Percentiles rank a stretch among this genome's conserved stretches.
Evolutionary conservation across 1,139 yeast genomes (phyloP).

Genomic region (Suhomyces wounanorum): DNA sequence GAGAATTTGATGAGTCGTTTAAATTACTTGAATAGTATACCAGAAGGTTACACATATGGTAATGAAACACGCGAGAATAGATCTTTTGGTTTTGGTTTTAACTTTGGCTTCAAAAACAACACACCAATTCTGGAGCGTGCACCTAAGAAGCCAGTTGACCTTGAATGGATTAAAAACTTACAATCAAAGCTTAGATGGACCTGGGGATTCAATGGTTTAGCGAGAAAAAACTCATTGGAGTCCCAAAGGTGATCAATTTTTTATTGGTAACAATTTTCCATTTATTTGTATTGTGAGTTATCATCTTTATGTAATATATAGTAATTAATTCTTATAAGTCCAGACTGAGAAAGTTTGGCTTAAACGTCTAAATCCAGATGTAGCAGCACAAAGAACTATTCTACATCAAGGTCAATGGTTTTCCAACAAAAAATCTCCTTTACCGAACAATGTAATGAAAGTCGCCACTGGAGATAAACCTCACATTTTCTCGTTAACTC

Average conservation of each 20-base stretch:
- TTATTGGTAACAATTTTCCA: not conserved
- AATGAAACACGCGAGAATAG: slow-evolving; percentile 5
- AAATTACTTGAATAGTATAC: slow-evolving; percentile 24
- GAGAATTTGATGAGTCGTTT: slow-evolving; percentile 28
- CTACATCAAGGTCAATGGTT: too few species aligned
- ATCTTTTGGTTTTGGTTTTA: slow-evolving; percentile 6
- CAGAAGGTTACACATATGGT: slow-evolving; percentile 17
- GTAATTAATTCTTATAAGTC: not conserved
- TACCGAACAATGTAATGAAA: too few species aligned
- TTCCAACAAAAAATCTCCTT: too few species aligned
- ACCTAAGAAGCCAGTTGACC: slow-evolving; percentile 18
- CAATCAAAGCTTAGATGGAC: slow-evolving; percentile 36
- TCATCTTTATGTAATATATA: slow-evolving; percentile 1
- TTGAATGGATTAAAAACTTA: slow-evolving; percentile 31
- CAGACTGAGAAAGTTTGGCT: not conserved
- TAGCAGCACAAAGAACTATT: too few species aligned
- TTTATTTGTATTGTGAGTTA: not conserved
- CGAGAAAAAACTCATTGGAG: slow-evolving; percentile 10
- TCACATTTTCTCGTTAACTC: too few species aligned
- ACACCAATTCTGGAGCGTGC: slow-evolving; percentile 1
- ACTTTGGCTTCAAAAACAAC: slow-evolving; percentile 10
- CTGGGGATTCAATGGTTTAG: slow-evolving; percentile 23
- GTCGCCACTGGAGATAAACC: too few species aligned
- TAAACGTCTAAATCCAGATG: not conserved
- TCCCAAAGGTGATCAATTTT: slow-evolving; percentile 4